Conservation (phyloP, 352 stramenopile species). For the Pythium plurisporium region DNA sequence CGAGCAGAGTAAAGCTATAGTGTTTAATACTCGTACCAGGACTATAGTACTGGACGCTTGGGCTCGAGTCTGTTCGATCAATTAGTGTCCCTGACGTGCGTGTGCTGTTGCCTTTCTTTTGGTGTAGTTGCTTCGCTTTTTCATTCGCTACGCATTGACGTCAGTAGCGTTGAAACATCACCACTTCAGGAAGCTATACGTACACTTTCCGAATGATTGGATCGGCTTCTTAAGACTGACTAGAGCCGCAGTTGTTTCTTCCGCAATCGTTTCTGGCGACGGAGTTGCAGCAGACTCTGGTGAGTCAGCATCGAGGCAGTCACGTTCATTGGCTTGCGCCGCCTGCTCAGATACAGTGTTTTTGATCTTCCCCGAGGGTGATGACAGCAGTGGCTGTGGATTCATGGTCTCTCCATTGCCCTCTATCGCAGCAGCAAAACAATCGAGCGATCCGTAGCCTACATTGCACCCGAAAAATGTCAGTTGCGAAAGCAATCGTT, state of each 20-base stretch:
- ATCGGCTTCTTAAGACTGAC: not conserved
- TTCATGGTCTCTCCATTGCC: conserved; percentile 3
- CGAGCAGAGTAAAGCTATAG: too few relatives aligned
- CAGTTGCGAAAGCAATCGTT: not conserved
- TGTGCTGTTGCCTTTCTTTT: not conserved
- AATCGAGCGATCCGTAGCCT: conserved; percentile 18
- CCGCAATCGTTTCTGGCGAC: not conserved
- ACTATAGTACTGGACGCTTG: conserved; percentile 33
- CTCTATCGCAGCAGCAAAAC: conserved; percentile 17
- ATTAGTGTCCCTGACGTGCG: not conserved
- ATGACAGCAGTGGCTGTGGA: not conserved
- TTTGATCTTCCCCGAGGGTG: too few relatives aligned
- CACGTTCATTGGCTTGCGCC: too few relatives aligned
- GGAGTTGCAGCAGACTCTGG: not conserved
- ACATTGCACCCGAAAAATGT: not conserved
- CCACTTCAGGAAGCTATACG: not conserved
- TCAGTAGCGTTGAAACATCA: not conserved
- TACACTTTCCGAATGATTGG: conserved; percentile 14
- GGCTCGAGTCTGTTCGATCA: conserved; percentile 27
- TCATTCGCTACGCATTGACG: conserved; percentile 11
- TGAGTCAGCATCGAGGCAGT: not conserved
- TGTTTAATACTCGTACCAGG: conserved; percentile 26
- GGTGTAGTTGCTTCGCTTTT: conserved; percentile 8
- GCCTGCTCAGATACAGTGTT: too few relatives aligned
- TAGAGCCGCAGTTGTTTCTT: not conserved